Evolutionary conservation across 225 moss, liverwort and hornwort species (phyloP).

Genomic region (Polytrichum formosum): DNA sequence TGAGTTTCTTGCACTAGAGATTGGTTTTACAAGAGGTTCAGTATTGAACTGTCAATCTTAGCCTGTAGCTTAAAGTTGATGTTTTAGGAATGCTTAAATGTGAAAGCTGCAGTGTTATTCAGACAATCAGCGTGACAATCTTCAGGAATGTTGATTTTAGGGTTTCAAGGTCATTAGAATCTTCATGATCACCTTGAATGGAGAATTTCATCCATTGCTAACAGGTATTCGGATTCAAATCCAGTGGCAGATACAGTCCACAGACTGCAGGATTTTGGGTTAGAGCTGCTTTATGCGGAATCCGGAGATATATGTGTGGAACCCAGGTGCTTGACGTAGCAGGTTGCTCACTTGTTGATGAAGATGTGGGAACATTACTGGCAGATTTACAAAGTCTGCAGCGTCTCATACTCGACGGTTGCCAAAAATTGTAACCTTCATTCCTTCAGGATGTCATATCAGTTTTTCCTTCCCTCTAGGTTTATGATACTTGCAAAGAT

Average conservation of each 20-base stretch:
- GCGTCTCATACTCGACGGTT: conserved; percentile 73
- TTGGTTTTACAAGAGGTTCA: too few relatives aligned
- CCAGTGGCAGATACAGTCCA: conserved; percentile 33
- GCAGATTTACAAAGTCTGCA: conserved; percentile 55
- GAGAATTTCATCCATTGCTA: too few relatives aligned
- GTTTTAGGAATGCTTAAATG: too few relatives aligned
- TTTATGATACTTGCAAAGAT: too few relatives aligned
- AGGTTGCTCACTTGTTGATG: conserved; percentile 70
- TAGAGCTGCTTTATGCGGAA: conserved; percentile 48
- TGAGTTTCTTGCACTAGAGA: too few relatives aligned
- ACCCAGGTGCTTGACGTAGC: conserved; percentile 77
- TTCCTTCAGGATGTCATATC: neutral
- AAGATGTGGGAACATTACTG: conserved; percentile 62
- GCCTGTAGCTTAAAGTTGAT: too few relatives aligned
- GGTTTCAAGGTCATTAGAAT: too few relatives aligned
- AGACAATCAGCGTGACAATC: too few relatives aligned
- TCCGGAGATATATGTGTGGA: conserved; percentile 53
- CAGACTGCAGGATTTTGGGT: conserved; percentile 49
- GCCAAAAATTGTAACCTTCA: conserved; percentile 74
- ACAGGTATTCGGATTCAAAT: neutral
- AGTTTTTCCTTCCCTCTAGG: neutral
- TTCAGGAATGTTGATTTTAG: too few relatives aligned
- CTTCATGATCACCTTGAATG: too few relatives aligned
- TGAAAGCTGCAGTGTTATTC: too few relatives aligned
- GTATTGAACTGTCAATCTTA: too few relatives aligned